Conservation (phyloP, 2,329 filamentous ascomycete species). For the Zasmidium cellare region DNA sequence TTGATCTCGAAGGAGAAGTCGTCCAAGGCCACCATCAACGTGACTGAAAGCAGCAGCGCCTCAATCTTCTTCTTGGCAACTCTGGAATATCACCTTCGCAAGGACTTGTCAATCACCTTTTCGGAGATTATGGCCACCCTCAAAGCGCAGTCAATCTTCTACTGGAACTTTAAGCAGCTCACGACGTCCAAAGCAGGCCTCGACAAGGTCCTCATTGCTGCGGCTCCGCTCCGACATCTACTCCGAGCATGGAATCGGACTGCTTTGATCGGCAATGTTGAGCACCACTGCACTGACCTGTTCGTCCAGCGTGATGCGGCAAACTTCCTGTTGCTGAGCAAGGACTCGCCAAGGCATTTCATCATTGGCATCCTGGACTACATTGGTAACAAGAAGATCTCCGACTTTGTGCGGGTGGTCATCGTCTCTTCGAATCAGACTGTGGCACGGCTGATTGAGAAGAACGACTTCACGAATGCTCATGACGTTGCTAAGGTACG, state of each 20-base stretch:
- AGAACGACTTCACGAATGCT: conserved; percentile 42
- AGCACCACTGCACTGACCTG: conserved; percentile 24
- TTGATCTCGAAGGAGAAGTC: conserved; percentile 48
- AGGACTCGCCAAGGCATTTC: conserved; percentile 35
- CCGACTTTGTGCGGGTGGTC: conserved; percentile 41
- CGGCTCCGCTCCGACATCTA: conserved; percentile 42
- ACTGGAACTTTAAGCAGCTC: conserved; percentile 41
- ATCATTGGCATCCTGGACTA: conserved; percentile 44
- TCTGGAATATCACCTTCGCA: conserved; percentile 45
- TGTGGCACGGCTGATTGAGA: conserved; percentile 38
- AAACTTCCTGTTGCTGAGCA: conserved; percentile 34
- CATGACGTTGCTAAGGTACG: conserved; percentile 41
- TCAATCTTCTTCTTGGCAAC: conserved; percentile 49
- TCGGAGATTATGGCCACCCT: conserved; percentile 40
- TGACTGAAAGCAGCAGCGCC: conserved; percentile 37
- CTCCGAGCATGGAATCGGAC: conserved; percentile 36
- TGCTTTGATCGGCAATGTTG: conserved; percentile 39
- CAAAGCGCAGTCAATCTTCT: conserved; percentile 34
- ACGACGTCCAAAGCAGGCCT: conserved; percentile 32
- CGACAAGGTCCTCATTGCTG: conserved; percentile 34
- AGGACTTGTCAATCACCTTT: conserved; percentile 39
- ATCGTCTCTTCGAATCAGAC: conserved; percentile 41
- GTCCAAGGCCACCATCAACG: conserved; percentile 38
- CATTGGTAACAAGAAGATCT: conserved; percentile 39
- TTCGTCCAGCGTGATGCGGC: conserved; percentile 39